Base-by-base conservation (phyloP, 164 flowering plant genomes). In the Macadamia integrifolia region DNA sequence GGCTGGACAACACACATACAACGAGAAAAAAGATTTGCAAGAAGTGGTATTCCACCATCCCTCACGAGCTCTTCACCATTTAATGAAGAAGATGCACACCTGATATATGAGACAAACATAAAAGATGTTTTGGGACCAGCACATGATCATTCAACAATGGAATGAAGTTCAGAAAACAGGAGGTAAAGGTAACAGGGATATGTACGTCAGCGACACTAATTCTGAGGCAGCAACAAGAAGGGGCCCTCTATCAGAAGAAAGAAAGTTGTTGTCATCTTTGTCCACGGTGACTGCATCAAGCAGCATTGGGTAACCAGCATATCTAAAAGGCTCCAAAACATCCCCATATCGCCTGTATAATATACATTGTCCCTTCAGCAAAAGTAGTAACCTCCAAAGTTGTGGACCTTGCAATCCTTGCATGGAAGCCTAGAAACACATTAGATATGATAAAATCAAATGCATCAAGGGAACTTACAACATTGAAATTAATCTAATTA, bases 401-500 rank as follows among this genome's bases (percentile, higher is more conserved):
- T 95, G 99, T 28, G 99, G 99, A 71, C 99, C 99, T 78, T 95
- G 98, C 79, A 95, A 75, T 14, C 99, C 99, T 89, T 92, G 99
- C 94, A 95, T 92, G 59, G 94, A 87, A 29, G 96, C 98, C 99
- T 95, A 72, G n/a, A 59, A 57, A 69, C 44, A 66, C 48, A 70
- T 14, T n/a, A 49, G 17, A 48, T 30, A 65, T 2, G 67, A 9
- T 46, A 8, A 3, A 3, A 11, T 46, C 50, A 46, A 9, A 46
- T 35, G 40, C 40, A 35, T 35, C 5, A 2, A 35, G 5, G 40
- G 5, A 35, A 35, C 3, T 2, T 35, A 35, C 3, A 35, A 35
- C 40, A 35, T 35, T 35, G 40, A 35, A 5, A 35, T 35, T 5
- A 35, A 35, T 35, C 40, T 35, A 5, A 35, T 5, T 35, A 35